Percentiles rank a stretch among this genome's conserved stretches.
Conservation (phyloP, 495 filamentous ascomycete genomes). For the Penicillium flavigenum region DNA sequence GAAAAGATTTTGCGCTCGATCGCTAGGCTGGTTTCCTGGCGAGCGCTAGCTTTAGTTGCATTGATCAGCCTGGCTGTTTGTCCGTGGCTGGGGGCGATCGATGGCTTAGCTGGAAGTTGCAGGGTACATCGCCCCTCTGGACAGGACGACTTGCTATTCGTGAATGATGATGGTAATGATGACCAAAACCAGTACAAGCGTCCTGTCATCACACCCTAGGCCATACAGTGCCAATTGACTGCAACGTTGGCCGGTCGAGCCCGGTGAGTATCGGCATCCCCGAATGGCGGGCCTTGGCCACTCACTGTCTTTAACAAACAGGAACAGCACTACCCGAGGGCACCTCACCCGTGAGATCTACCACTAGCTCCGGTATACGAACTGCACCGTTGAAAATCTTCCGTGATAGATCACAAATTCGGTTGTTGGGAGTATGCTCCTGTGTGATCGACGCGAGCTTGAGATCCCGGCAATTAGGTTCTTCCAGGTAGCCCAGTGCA, state of each 20-base stretch:
- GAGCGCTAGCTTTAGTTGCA: not conserved
- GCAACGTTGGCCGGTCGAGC: not conserved
- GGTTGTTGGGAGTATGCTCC: not conserved
- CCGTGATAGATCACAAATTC: slow-evolving; percentile 24
- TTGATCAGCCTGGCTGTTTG: not conserved
- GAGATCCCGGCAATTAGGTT: not conserved
- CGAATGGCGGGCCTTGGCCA: not conserved
- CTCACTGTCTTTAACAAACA: not conserved
- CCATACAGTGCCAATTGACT: not conserved
- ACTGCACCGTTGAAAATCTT: slow-evolving; percentile 28
- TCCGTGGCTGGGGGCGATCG: slow-evolving; percentile 1
- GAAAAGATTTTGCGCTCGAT: not conserved
- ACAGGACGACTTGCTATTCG: not conserved
- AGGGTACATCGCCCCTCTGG: not conserved
- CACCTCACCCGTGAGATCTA: slow-evolving; percentile 6
- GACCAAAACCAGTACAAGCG: not conserved
- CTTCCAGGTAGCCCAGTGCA: not conserved
- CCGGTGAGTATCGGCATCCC: not conserved
- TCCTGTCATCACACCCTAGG: not conserved
- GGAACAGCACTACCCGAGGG: not conserved
- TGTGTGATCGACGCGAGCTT: slow-evolving; percentile 8
- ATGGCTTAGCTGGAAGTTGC: not conserved
- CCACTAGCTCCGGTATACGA: slow-evolving; percentile 9
- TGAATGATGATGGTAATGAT: not conserved
- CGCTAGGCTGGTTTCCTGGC: not conserved